Base-by-base conservation (phyloP, 2,329 filamentous ascomycete species). In the Microcera coccophila region DNA sequence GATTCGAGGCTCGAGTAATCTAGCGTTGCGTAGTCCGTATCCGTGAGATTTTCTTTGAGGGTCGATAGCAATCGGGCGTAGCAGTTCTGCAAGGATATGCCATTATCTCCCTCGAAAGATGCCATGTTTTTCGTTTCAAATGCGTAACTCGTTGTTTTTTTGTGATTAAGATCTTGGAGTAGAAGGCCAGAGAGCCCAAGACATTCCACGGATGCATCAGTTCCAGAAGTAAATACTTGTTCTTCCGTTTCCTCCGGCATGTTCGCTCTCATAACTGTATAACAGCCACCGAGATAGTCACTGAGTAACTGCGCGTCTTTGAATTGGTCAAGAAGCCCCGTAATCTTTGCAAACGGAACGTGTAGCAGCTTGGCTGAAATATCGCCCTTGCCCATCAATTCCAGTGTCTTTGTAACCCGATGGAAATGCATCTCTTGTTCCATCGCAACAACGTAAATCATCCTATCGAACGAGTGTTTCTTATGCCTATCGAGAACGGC, bases 391-490 rank as follows among this genome's bases (percentile, higher is more conserved):
- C 57, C 66, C 55, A 71, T 62, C 1, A 68, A 59, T n/a, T 65
- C 59, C 0, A 71, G 49, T 0, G 62, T 59, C 42, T 86, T 87
- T 71, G 86, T 85, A 8, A 89, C 70, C 58, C 87, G 82, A 48
- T 81, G 79, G 36, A 89, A 74, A 58, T 90, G 85, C 35, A 85
- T 72, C 53, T 85, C 84, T 59, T 89, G 85, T 51, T 84, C 78
- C 24, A 78, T 79, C 0, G 84, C 83, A 17, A 88, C 81, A 4
- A 90, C 84, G 55, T 89, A 89, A 34, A 89, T 84, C 84, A 89
- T 87, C 58, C 86, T 80, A 66, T 89, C 84, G 55, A 87, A 88
- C 1, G 76, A 57, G 61, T 78, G 76, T 49, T 74, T 73, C 26
- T 80, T 73, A 39, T 74, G 55, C 29, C 85, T 75, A 52, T 81